phyloP scores from a whole-genome alignment of 257 asterid genomes.

The Nicotiana undulata region DNA sequence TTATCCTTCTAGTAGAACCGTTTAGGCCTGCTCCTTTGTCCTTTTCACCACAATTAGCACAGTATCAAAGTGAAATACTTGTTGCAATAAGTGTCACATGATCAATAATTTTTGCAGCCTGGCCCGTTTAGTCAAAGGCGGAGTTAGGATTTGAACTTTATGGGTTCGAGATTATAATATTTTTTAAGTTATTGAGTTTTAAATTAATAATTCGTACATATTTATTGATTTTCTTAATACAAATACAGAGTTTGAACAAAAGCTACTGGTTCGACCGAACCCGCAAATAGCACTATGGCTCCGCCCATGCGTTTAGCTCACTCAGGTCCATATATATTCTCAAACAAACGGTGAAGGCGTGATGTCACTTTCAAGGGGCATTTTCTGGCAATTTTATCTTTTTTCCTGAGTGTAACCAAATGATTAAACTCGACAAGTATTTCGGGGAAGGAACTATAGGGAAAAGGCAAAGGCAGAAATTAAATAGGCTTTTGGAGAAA shows the following conservation, averaged over 20 bases:
- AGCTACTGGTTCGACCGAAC: too few relatives aligned
- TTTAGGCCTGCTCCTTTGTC: neutral
- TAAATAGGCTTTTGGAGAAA: conserved; percentile 23
- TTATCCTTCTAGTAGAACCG: neutral
- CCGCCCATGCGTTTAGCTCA: neutral
- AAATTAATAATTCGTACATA: too few relatives aligned
- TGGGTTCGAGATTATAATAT: too few relatives aligned
- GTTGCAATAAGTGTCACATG: neutral
- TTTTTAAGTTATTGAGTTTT: too few relatives aligned
- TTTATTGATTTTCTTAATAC: too few relatives aligned
- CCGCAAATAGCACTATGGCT: too few relatives aligned
- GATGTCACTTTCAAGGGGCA: conserved; percentile 1
- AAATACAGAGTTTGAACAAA: too few relatives aligned
- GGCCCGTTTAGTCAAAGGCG: neutral
- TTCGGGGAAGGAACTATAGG: conserved; percentile 22
- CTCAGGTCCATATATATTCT: neutral
- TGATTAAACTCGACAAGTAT: conserved; percentile 34
- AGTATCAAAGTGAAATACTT: neutral
- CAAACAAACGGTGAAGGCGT: neutral
- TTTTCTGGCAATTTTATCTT: neutral
- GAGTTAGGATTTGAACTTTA: too few relatives aligned
- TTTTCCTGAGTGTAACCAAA: neutral
- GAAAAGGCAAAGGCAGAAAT: conserved; percentile 2
- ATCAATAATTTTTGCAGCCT: neutral
- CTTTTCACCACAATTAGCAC: neutral